Conservation (phyloP, 2,329 filamentous ascomycete species). For the Fusarium miscanthi region DNA sequence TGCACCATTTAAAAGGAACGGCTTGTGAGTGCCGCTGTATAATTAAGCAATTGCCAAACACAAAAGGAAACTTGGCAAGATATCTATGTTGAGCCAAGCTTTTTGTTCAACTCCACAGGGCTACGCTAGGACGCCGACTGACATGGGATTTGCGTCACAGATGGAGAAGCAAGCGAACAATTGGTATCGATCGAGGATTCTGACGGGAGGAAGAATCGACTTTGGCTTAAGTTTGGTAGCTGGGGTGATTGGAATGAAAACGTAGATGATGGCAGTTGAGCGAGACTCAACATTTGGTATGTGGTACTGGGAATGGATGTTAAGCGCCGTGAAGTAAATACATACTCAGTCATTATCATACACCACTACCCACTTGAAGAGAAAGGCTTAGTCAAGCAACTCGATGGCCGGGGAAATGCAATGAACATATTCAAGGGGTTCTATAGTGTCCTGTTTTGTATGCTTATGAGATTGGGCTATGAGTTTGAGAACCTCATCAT, state of each 20-base stretch:
- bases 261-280: background rate
- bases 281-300: background rate
- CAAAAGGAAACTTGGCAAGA: background rate
- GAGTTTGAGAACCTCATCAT: background rate
- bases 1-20: background rate
- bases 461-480: background rate
- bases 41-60: background rate
- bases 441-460: background rate
- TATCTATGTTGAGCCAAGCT: constrained; percentile 8
- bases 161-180: background rate
- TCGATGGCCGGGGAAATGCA: background rate
- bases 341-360: background rate
- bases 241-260: background rate
- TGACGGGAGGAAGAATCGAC: background rate
- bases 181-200: background rate
- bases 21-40: background rate
- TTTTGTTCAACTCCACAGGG: constrained; percentile 4
- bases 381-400: background rate
- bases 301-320: background rate
- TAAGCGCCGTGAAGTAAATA: background rate
- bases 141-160: background rate
- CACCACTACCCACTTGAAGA: background rate
- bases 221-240: background rate
- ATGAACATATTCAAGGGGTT: background rate
- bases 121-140: background rate